Percentiles rank a stretch among this genome's conserved stretches.
phyloP scores from a whole-genome alignment of 2,329 filamentous ascomycete species.

The Calonectria honghensis region DNA sequence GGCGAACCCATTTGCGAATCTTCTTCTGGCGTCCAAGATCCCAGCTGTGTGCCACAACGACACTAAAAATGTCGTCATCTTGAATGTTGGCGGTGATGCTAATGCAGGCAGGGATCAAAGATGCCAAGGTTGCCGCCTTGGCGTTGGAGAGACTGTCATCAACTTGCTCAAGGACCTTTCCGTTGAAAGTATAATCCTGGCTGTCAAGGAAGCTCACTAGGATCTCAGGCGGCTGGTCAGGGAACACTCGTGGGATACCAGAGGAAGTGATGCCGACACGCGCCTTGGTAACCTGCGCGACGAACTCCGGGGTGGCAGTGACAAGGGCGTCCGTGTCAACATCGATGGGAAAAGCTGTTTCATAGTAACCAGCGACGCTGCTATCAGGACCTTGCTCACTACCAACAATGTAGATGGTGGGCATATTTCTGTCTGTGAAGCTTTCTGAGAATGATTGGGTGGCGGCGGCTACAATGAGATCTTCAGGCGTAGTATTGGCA shows the following conservation, averaged over 20 bases:
- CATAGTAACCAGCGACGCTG: neutral
- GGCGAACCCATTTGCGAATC: conserved; percentile 35
- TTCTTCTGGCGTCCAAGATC: conserved; percentile 36
- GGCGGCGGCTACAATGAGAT: conserved; percentile 2
- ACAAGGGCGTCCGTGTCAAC: conserved; percentile 10
- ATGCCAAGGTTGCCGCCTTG: neutral
- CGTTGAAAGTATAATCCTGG: conserved; percentile 1
- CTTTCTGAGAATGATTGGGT: conserved; percentile 14
- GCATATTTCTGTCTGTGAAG: conserved; percentile 19
- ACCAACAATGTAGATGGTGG: conserved; percentile 12
- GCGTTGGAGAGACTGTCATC: conserved; percentile 10
- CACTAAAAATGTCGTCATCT: conserved; percentile 18
- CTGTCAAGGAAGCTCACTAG: neutral
- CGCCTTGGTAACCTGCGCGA: conserved; percentile 15
- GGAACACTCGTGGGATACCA: conserved; percentile 2
- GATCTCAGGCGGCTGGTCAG: conserved; percentile 12
- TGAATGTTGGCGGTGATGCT: conserved; percentile 18
- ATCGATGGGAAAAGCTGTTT: conserved; percentile 2
- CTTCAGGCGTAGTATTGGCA: neutral
- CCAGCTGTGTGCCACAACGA: conserved; percentile 35
- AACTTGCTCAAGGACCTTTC: neutral
- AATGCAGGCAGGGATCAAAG: conserved; percentile 3
- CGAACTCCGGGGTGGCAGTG: conserved; percentile 9
- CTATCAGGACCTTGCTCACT: neutral
- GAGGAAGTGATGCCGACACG: conserved; percentile 2